phyloP scores from a whole-genome alignment of 495 filamentous ascomycete genomes.

The Penicillium longicatenatum region DNA sequence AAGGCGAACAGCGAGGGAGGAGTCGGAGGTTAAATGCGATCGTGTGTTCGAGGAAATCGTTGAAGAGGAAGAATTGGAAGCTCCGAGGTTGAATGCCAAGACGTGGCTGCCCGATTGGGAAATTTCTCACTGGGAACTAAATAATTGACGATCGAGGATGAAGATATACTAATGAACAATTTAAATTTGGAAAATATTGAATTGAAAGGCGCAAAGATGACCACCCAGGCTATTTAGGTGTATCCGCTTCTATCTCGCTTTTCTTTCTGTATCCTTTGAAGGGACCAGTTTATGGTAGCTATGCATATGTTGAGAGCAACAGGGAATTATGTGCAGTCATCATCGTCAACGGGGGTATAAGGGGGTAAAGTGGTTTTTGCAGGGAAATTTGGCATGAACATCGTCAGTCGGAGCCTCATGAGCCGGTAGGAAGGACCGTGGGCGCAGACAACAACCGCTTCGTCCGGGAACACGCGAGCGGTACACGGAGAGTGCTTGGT shows the following conservation, averaged over 20 bases:
- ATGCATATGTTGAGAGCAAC: constrained; percentile 27
- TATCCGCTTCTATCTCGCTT: constrained; percentile 6
- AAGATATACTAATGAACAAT: neutral
- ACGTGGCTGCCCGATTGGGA: constrained; percentile 26
- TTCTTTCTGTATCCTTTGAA: constrained; percentile 23
- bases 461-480: neutral
- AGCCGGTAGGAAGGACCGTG: constrained; percentile 5
- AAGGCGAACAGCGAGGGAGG: neutral
- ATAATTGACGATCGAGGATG: neutral
- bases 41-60: neutral
- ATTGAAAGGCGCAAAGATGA: neutral
- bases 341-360: constrained; percentile 33
- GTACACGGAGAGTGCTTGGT: neutral
- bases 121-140: constrained; percentile 18
- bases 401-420: constrained; percentile 27
- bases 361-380: constrained; percentile 19
- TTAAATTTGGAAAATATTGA: neutral
- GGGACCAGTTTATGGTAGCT: constrained; percentile 16
- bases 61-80: constrained; percentile 12
- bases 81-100: constrained; percentile 33
- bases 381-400: constrained; percentile 17
- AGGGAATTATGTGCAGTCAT: constrained; percentile 34
- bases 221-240: neutral
- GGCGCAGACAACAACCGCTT: constrained; percentile 6
- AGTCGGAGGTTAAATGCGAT: neutral